Conservation (phyloP, 768 basidiomycete species). For the Boletus rufocinnamomeus region DNA sequence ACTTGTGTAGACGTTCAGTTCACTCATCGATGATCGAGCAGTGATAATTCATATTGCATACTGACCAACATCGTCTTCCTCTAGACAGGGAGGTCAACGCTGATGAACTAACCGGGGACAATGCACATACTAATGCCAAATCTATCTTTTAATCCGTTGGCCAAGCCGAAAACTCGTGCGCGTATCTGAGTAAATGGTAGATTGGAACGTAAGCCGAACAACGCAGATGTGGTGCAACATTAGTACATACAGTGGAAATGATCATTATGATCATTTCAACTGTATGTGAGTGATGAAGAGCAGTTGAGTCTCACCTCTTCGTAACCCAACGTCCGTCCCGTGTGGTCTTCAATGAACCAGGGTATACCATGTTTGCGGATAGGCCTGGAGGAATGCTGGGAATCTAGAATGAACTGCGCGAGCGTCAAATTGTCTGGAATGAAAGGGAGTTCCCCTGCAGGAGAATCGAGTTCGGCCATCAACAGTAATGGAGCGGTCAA, state of each 20-base stretch:
- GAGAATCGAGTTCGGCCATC: slow-evolving; percentile 36
- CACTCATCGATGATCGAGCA: neutral
- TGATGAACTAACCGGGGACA: neutral
- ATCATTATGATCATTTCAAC: too few species aligned
- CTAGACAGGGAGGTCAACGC: slow-evolving; percentile 23
- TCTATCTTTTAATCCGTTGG: slow-evolving; percentile 38
- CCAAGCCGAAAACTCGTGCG: slow-evolving; percentile 38
- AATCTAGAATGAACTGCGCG: slow-evolving; percentile 40
- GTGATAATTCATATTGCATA: neutral
- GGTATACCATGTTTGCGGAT: slow-evolving; percentile 29
- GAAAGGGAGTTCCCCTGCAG: slow-evolving; percentile 31
- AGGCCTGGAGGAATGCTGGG: slow-evolving; percentile 34
- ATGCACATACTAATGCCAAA: slow-evolving; percentile 37
- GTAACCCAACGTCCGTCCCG: slow-evolving; percentile 35
- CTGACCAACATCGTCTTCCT: slow-evolving; percentile 43
- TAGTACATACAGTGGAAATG: too few species aligned
- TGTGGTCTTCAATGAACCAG: slow-evolving; percentile 46
- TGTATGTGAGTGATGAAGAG: too few species aligned
- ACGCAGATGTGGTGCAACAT: neutral
- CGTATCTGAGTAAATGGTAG: slow-evolving; percentile 32
- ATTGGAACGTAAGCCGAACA: neutral
- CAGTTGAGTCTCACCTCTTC: slow-evolving; percentile 36
- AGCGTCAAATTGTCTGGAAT: slow-evolving; percentile 43
- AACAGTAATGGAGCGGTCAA: too few species aligned
- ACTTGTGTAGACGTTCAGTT: slow-evolving; percentile 41